Evolutionary conservation across 2,329 filamentous ascomycete genomes (phyloP), one percentile per base, ranked within the genome.

Genomic region (Leptographium galeiforme): DNA sequence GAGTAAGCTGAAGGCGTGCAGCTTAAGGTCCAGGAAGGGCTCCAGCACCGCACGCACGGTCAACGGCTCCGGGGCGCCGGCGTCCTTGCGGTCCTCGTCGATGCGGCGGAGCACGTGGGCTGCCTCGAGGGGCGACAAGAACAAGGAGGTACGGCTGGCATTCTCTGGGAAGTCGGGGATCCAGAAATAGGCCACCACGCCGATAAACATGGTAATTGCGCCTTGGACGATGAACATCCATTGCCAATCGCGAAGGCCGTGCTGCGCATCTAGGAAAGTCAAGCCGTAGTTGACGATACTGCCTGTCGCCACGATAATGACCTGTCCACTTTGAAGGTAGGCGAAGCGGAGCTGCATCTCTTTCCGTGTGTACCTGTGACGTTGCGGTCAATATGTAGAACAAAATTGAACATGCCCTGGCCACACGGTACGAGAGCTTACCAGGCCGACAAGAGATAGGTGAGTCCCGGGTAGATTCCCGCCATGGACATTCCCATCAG

Each of bases 101-200:
- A 84, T 78, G 44, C 74, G 71, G 8, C 68, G 65, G 40, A 78
- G 70, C 50, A 79, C 62, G 69, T 73, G 78, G 18, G 68, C 66
- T 0, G 70, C 65, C 63, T 84, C 79, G 6, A 65, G 64, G 16
- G 65, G 59, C 19, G 65, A 68, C 14, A 83, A 70, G 65, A 83
- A 83, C 7, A 63, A 66, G 72, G 73, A 76, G 4, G 68, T 67
- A 43, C 67, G 63, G 51, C 74, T 68, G 53, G 71, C 69, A 11
- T 73, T 73, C 61, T 83, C 79, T 19, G 80, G 80, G 62, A 83
- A 84, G 62, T 82, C 79, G 56, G 82, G 75, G 13, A 84, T 73
- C 14, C 81, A 66, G 67, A 78, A 74, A 66, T 76, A 82, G 44
- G 72, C 68, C 3, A 62, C 61, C 6, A 74, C 53, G 30, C 69